These are phyloP conservation scores for Penicillium desertorum DNA, from an alignment of 495 filamentous ascomycete genomes.

Conservation along the genomic window DNA sequence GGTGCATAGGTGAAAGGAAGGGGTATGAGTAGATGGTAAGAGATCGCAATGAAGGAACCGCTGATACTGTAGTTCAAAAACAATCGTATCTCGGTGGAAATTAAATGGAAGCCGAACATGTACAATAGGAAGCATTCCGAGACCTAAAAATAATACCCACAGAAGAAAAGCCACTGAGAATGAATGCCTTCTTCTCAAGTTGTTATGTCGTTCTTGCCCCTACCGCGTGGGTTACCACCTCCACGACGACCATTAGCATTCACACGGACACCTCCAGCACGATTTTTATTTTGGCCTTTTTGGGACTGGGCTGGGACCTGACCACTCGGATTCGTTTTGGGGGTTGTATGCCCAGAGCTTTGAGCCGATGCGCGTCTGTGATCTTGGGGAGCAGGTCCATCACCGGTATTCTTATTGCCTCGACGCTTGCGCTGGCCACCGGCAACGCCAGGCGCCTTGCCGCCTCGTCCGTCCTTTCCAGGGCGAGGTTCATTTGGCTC, in stretches of 20 bases:
- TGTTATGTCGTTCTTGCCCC: slow-evolving; percentile 13
- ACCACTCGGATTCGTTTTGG: slow-evolving; percentile 19
- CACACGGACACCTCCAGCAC: not conserved
- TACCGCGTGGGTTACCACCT: slow-evolving; percentile 18
- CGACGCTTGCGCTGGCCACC: slow-evolving; percentile 31
- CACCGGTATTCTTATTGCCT: slow-evolving; percentile 25
- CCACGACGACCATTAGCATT: slow-evolving; percentile 23
- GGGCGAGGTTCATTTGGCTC: slow-evolving; percentile 44
- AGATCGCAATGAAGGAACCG: not conserved
- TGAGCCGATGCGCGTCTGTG: slow-evolving; percentile 7
- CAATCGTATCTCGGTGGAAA: not conserved
- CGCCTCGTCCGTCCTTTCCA: slow-evolving; percentile 32
- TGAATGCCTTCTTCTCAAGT: not conserved
- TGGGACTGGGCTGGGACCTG: slow-evolving; percentile 10
- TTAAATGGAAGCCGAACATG: not conserved
- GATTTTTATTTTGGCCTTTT: slow-evolving; percentile 4
- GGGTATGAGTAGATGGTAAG: not conserved
- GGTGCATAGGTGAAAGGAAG: not conserved
- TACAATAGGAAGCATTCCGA: not conserved
- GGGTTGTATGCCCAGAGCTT: slow-evolving; percentile 2
- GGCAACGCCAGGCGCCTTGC: slow-evolving; percentile 14
- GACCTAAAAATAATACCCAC: not conserved
- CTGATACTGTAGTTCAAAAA: not conserved
- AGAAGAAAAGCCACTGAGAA: not conserved
- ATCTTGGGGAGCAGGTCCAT: slow-evolving; percentile 11